Base-by-base conservation (phyloP, 129 eudicot species). In the Ambrosia trifida region DNA sequence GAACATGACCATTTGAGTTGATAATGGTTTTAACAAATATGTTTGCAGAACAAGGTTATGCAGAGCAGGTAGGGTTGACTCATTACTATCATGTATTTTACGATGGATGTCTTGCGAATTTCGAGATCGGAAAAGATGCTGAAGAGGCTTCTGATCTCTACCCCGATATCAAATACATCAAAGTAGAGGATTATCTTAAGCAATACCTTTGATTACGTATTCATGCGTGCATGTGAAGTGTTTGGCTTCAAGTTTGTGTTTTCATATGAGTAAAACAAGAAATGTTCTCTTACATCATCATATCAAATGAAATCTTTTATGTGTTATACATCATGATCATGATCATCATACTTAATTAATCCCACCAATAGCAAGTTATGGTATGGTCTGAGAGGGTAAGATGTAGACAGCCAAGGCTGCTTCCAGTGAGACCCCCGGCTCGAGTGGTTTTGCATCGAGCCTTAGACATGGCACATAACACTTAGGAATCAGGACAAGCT, bases 41-140 rank as follows among this genome's bases (percentile, higher is more conserved):
- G 14, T 64, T 58, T 14, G 52, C 61, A 84, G 85, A 35, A 3
- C 66, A 52, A 61, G 81, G 40, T 32, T 84, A 80, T 52, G 83
- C 83, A 0, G 75, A 76, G 73, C 88, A 84, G 53, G 88, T 84
- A 14, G 88, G 88, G 41, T 74, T 77, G 38, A 69, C 69, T 5
- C 88, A 84, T 66, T 80, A 68, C 47, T 81, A 80, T 57, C 85
- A 84, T 44, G 72, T 80, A 1, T 84, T 64, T 64, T 84, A 80
- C 66, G 54, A 84, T 46, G 88, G 88, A 40, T 80, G 88, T 72
- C 83, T 84, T 41, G 47, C 85, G 13, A 84, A 78, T 70, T 84
- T 84, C 40, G 78, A 84, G 17, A 78, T 80, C 0, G 74, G 76
- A 17, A 78, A 77, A 10, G 81, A 60, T 8, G 84, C 51, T 16